Base-by-base conservation (phyloP, 108 stramenopile species). In the Nannochloropsis granulata region DNA sequence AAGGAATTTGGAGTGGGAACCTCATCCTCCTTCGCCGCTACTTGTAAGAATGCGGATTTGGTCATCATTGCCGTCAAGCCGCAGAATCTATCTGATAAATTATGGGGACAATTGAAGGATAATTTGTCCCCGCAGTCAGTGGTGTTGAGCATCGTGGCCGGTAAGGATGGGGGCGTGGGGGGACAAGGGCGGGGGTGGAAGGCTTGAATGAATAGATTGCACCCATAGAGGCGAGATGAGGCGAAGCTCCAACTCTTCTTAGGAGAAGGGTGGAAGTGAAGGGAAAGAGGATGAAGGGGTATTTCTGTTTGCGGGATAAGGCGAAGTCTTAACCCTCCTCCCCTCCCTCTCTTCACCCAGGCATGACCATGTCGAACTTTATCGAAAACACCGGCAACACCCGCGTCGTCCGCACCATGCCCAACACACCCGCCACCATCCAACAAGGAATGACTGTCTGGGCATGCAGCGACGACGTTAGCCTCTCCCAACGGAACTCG, bases 41-140 rank as follows among this genome's bases (percentile, higher is more conserved):
- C 78, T 13, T 80, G 93, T n/a, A 79, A 87, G 5, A 93, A 92
- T 79, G 90, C 94, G 24, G 92, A 95, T 78, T 83, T 95, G 79
- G 92, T 95, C 83, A 90, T 97, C 23, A 89, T 92, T 82, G 94
- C 93, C 46, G 94, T 95, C 45, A 97, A 97, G 88, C 96, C 96
- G 19, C 96, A 95, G 90, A 97, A 95, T 71, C 10, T 71, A n/a
- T n/a, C 56, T 16, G 21, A 44, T 8, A 81, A 44, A 12, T 12
- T 81, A 12, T 81, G 44, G 42, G 7, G 10, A 8, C 44, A 44
- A 81, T 13, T 81, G 43, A 19, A 23, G 16, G 42, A 19, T 3
- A 8, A 81, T 12, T 23, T 81, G 16, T 16, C 16, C 12, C 81
- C 81, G 43, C 16, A 81, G 81, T 44, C 42, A n/a, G 56, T 71